Base-by-base conservation (phyloP, 2,329 filamentous ascomycete species). In the Talaromyces sp. region DNA sequence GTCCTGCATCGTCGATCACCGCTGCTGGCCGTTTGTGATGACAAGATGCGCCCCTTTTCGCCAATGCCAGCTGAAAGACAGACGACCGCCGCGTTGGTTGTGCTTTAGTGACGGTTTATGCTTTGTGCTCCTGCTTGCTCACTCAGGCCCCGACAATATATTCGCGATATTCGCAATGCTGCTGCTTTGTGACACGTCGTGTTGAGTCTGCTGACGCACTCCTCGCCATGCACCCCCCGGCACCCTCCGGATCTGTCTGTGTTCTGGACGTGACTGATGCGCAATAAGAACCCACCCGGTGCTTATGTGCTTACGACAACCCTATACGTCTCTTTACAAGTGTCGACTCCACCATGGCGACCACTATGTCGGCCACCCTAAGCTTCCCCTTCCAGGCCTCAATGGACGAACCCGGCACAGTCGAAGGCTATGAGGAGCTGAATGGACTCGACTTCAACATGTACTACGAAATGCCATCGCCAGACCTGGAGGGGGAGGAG, bases 361-460 rank as follows among this genome's bases (percentile, higher is more conserved):
- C 60, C 55, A 62, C 57, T n/a, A 59, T 59, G 52, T 59, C 56
- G 56, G 60, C 60, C 19, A 62, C 60, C 15, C 60, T 62, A 42
- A 51, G 42, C 33, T 62, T 59, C 28, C 60, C 60, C 13, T 62
- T 62, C 33, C 60, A 59, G 55, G 57, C 60, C 27, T 62, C 56
- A 9, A 56, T 62, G 27, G 51, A 62, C 36, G 56, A 56, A 30
- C 25, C 30, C 13, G 5, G 19, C 3, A 11, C 58, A 17, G 56
- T 59, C 27, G 60, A 62, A 15, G 49, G 55, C 6, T 27, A 59
- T n/a, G 56, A 55, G 0, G 3, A 52, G 27, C 51, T 42, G 39
- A 51, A 59, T 53, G 60, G 52, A 42, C 19, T 56, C 32, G 60
- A 59, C 33, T 17, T 30, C 25, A 53, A 53, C 49, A 30, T 30